Conservation (phyloP, 306 rosid genomes). For the Coriaria nepalensis region DNA sequence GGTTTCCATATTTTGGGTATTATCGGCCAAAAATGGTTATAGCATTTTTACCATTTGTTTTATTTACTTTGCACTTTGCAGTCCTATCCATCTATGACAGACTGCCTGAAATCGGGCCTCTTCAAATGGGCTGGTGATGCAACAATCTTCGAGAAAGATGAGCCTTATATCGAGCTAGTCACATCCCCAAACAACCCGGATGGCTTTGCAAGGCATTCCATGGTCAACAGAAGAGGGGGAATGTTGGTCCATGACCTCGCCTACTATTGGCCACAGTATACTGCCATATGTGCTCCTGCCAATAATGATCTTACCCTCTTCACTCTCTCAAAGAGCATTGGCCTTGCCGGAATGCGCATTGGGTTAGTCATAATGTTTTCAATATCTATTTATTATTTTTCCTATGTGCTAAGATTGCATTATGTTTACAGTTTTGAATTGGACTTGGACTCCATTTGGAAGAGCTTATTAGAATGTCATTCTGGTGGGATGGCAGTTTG, state of each 20-base stretch:
- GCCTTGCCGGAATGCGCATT: conserved; percentile 82
- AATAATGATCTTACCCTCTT: conserved; percentile 55
- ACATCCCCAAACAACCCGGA: conserved; percentile 96
- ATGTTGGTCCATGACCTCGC: conserved; percentile 56
- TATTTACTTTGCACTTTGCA: conserved; percentile 14
- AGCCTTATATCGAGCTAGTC: conserved; percentile 64
- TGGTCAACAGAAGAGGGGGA: conserved; percentile 46
- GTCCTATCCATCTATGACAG: conserved; percentile 64
- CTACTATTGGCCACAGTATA: conserved; percentile 96
- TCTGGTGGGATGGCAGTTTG: too few relatives aligned
- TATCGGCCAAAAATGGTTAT: too few relatives aligned
- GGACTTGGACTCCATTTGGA: too few relatives aligned
- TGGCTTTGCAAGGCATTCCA: conserved; percentile 38
- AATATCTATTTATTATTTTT: too few relatives aligned
- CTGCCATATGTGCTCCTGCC: conserved; percentile 47
- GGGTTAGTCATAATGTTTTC: conserved; percentile 34
- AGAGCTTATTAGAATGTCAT: too few relatives aligned
- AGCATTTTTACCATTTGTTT: too few relatives aligned
- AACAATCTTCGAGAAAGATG: conserved; percentile 24
- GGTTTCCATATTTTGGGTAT: too few relatives aligned
- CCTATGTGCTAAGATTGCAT: too few relatives aligned
- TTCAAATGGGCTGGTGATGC: conserved; percentile 84
- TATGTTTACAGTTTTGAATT: too few relatives aligned
- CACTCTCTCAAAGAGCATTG: conserved; percentile 76
- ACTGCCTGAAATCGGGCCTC: conserved; percentile 61